Conservation (phyloP, 2,329 filamentous ascomycete species). For the Clarireedia paspali region DNA sequence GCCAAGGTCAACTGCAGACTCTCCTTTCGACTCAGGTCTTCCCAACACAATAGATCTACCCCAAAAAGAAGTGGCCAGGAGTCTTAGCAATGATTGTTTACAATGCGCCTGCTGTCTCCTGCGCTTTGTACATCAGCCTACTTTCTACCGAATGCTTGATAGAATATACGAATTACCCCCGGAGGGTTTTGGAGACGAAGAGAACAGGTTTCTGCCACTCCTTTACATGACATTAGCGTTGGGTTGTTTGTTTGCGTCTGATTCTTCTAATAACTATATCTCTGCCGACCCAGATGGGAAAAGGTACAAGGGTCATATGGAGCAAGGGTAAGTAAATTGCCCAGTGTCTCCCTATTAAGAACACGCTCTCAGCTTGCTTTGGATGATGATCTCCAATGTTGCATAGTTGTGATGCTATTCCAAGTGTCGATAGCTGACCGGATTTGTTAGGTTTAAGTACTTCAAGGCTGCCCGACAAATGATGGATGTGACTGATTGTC, state of each 20-base stretch:
- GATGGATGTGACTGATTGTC: slow-evolving; percentile 60
- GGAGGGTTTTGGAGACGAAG: slow-evolving; percentile 54
- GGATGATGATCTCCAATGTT: too few relatives aligned
- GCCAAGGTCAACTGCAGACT: slow-evolving; percentile 25
- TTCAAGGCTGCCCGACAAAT: slow-evolving; percentile 61
- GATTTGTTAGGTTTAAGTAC: slow-evolving; percentile 56
- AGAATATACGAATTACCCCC: slow-evolving; percentile 64
- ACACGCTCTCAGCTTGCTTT: too few relatives aligned
- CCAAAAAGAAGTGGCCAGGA: slow-evolving; percentile 46
- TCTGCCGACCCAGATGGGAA: slow-evolving; percentile 35
- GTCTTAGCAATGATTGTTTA: slow-evolving; percentile 47
- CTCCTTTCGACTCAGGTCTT: slow-evolving; percentile 25
- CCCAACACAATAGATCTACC: slow-evolving; percentile 56
- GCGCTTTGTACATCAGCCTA: slow-evolving; percentile 72
- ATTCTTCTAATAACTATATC: slow-evolving; percentile 36
- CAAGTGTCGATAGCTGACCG: slow-evolving; percentile 4
- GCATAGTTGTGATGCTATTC: background rate
- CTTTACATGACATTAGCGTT: slow-evolving; percentile 64
- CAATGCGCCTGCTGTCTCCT: slow-evolving; percentile 50
- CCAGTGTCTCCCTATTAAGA: background rate
- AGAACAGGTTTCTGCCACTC: slow-evolving; percentile 62
- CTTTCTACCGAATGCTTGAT: slow-evolving; percentile 72
- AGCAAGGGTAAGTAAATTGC: slow-evolving; percentile 43
- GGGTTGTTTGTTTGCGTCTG: slow-evolving; percentile 64
- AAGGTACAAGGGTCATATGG: slow-evolving; percentile 44